Conservation (phyloP, 192 early-diverging fungal genomes). For the Helicostylum pulchrum region DNA sequence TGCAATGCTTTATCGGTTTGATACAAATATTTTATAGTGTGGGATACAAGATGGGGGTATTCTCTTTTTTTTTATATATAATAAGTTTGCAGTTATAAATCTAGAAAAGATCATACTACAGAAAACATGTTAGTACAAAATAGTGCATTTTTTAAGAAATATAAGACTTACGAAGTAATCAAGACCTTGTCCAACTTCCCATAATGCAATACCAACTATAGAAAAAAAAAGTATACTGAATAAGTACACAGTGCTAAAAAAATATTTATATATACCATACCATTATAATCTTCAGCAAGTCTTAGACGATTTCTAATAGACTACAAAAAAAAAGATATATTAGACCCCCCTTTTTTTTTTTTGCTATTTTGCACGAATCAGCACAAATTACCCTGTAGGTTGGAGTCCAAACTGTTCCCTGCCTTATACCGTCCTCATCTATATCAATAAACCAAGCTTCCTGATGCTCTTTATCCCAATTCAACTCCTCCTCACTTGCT, state of each 20-base stretch:
- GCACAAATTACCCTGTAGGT: conserved; percentile 21
- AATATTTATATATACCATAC: conserved; percentile 14
- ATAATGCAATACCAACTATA: conserved; percentile 37
- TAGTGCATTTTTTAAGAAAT: background rate
- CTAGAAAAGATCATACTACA: too few species aligned
- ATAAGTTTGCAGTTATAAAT: too few species aligned
- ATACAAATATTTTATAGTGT: too few species aligned
- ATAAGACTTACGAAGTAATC: conserved; percentile 39
- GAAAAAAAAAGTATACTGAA: background rate
- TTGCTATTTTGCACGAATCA: background rate
- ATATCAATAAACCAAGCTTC: conserved; percentile 29
- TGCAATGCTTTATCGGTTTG: too few species aligned
- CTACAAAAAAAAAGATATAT: conserved; percentile 17
- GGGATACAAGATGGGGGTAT: too few species aligned
- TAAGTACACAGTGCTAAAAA: background rate
- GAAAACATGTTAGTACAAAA: background rate
- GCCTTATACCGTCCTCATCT: conserved; percentile 22
- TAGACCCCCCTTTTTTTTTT: background rate
- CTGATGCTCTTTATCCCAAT: conserved; percentile 23
- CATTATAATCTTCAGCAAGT: conserved; percentile 38
- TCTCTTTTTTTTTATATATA: too few species aligned
- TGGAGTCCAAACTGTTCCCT: conserved; percentile 30
- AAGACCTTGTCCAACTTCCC: conserved; percentile 44
- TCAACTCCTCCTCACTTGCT: background rate
- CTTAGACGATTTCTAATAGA: conserved; percentile 27